Conservation (phyloP, 768 basidiomycete species). For the Chlorophyllum brunneum region DNA sequence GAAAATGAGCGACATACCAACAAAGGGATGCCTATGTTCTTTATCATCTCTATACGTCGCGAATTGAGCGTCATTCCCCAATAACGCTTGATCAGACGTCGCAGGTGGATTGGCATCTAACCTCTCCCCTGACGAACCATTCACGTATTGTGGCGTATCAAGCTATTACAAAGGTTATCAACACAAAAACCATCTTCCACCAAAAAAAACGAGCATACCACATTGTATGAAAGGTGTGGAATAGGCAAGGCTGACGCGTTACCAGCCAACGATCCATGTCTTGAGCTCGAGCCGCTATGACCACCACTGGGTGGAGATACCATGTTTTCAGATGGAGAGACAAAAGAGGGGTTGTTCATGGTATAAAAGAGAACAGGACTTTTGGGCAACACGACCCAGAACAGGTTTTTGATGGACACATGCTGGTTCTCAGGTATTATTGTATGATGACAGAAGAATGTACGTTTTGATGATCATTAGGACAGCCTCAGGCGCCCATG, state of each 20-base stretch:
- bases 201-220: not conserved
- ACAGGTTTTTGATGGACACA: too few relatives aligned
- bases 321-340: not conserved
- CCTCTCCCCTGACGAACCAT: conserved; percentile 2
- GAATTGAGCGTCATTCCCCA: conserved; percentile 17
- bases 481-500: too few relatives aligned
- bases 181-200: not conserved
- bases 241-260: conserved; percentile 2
- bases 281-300: not conserved
- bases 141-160: not conserved
- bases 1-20: not conserved
- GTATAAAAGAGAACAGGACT: too few relatives aligned
- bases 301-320: not conserved
- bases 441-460: too few relatives aligned
- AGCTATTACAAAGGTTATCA: not conserved
- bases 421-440: too few relatives aligned
- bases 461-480: too few relatives aligned
- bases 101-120: conserved; percentile 2
- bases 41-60: conserved; percentile 20
- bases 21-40: not conserved
- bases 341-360: too few relatives aligned
- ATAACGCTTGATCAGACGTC: not conserved
- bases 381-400: too few relatives aligned
- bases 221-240: conserved; percentile 1
- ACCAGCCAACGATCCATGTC: not conserved